These are phyloP conservation scores for Wickerhamiella alocasiicola DNA, from an alignment of 805 yeast species.

Conservation along the genomic window DNA sequence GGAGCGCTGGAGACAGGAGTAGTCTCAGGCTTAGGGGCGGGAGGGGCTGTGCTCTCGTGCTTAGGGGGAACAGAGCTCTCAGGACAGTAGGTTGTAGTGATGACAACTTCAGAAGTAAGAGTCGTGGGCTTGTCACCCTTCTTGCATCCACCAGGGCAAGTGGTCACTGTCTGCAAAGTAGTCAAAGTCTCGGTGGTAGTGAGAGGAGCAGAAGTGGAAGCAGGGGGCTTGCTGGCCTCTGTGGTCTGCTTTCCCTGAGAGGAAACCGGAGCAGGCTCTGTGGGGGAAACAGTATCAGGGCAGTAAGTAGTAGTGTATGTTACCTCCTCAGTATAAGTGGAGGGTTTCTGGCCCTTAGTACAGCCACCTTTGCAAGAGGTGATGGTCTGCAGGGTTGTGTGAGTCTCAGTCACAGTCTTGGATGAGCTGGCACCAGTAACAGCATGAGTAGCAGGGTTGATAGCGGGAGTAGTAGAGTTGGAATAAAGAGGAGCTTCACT, in stretches of 20 bases:
- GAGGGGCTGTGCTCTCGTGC: not conserved
- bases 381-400: slow-evolving; percentile 35
- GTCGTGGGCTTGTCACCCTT: slow-evolving; percentile 6
- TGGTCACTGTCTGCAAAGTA: slow-evolving; percentile 31
- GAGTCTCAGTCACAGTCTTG: slow-evolving; percentile 1
- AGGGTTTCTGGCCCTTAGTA: not conserved
- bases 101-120: not conserved
- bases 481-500: not conserved
- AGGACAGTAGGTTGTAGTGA: slow-evolving; percentile 10
- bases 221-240: not conserved
- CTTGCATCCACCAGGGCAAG: slow-evolving; percentile 25
- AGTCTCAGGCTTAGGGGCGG: not conserved
- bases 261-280: not conserved
- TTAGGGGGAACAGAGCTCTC: slow-evolving; percentile 1
- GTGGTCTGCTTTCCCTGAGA: not conserved
- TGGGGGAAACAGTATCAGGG: slow-evolving; percentile 7
- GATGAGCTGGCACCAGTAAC: not conserved
- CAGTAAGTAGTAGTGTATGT: slow-evolving; percentile 10
- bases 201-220: not conserved
- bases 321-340: slow-evolving; percentile 2
- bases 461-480: not conserved
- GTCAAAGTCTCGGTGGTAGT: slow-evolving; percentile 10
- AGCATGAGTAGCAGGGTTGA: not conserved
- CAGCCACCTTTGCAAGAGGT: slow-evolving; percentile 30
- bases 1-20: slow-evolving; percentile 22